Conservation (phyloP, 768 basidiomycete genomes). For the Tulasnella sp. region DNA sequence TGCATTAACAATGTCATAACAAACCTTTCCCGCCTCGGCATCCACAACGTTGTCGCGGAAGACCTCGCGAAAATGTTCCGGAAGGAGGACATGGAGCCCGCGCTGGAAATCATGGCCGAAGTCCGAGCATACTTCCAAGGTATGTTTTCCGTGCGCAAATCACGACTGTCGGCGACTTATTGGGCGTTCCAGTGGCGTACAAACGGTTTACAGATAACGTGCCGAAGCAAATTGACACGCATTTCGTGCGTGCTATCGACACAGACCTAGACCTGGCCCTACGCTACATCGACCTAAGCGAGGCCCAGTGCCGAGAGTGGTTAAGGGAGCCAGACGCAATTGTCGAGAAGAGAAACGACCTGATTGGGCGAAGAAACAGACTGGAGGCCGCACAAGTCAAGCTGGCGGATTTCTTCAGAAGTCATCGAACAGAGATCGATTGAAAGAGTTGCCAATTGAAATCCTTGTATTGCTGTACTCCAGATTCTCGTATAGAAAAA, state of each 20-base stretch:
- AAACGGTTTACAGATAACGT: slow-evolving; percentile 48
- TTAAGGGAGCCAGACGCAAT: slow-evolving; percentile 39
- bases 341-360: slow-evolving; percentile 35
- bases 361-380: slow-evolving; percentile 20
- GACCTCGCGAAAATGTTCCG: slow-evolving; percentile 8
- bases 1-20: background rate
- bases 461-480: slow-evolving; percentile 6
- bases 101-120: slow-evolving; percentile 17
- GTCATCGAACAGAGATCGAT: background rate
- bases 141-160: background rate
- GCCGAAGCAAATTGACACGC: slow-evolving; percentile 43
- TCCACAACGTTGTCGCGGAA: slow-evolving; percentile 29
- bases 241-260: slow-evolving; percentile 42
- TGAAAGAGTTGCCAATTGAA: background rate
- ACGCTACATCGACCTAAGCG: slow-evolving; percentile 37
- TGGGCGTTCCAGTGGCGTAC: slow-evolving; percentile 37
- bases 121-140: slow-evolving; percentile 20
- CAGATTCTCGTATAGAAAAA: slow-evolving; percentile 50
- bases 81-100: background rate
- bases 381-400: slow-evolving; percentile 5
- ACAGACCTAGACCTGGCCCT: slow-evolving; percentile 36
- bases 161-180: background rate
- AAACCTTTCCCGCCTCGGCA: background rate
- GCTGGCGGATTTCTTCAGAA: background rate
- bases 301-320: slow-evolving; percentile 37